These are phyloP conservation scores for Penicillium turbatum DNA, from an alignment of 495 filamentous ascomycete species.

Conservation along the genomic window DNA sequence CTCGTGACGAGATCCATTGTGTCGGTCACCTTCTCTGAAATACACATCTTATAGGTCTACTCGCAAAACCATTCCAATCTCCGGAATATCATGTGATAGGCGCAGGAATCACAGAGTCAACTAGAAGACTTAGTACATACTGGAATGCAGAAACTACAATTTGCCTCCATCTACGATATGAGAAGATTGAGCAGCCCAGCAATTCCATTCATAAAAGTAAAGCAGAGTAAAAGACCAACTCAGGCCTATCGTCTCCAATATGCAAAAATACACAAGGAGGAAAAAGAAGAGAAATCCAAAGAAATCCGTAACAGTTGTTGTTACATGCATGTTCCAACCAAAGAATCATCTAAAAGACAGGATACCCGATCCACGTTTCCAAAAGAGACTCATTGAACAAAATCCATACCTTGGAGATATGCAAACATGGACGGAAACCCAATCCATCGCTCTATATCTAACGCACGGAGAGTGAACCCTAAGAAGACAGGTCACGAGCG, in stretches of 20 bases:
- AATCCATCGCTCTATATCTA: constrained; percentile 11
- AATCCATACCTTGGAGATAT: constrained; percentile 6
- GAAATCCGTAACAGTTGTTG: constrained; percentile 15
- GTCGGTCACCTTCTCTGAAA: no score
- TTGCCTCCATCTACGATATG: not conserved
- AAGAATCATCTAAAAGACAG: constrained; percentile 8
- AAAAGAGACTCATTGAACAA: constrained; percentile 7
- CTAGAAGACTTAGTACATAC: no score
- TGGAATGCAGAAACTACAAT: no score
- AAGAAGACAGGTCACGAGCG: constrained; percentile 31
- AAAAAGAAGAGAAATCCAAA: constrained; percentile 15
- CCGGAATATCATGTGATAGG: no score
- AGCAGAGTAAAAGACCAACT: constrained; percentile 10
- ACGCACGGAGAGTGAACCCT: constrained; percentile 5
- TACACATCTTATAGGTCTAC: no score
- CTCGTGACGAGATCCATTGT: no score
- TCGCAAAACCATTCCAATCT: no score
- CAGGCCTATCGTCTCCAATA: constrained; percentile 7
- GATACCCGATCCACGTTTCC: constrained; percentile 13
- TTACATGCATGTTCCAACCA: constrained; percentile 13
- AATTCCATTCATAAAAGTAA: constrained; percentile 25
- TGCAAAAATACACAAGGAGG: constrained; percentile 6
- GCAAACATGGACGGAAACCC: constrained; percentile 10
- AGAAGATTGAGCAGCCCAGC: constrained; percentile 15
- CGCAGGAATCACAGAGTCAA: no score